Percentiles rank a stretch among this genome's conserved stretches.
Conservation (phyloP, 1,139 yeast species). For the Saccharomyces hybrid region DNA sequence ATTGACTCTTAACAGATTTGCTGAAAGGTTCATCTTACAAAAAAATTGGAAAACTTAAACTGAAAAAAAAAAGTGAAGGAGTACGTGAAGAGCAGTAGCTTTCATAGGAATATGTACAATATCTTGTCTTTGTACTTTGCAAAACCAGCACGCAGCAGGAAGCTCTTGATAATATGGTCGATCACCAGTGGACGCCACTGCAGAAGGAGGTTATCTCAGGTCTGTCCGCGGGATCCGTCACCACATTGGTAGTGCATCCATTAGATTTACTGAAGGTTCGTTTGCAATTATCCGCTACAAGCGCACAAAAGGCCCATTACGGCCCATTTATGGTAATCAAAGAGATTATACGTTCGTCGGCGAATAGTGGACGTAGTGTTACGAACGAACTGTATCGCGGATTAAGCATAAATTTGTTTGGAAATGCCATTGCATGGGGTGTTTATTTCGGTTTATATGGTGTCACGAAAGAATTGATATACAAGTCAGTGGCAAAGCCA, state of each 20-base stretch:
- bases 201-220: conserved; percentile 65
- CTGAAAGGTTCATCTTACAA: not conserved
- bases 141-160: not conserved
- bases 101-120: not conserved
- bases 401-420: conserved; percentile 67
- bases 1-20: not conserved
- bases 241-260: conserved; percentile 83
- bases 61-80: not conserved
- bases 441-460: conserved; percentile 72
- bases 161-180: conserved; percentile 3
- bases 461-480: conserved; percentile 40
- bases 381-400: conserved; percentile 60
- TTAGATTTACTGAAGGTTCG: conserved; percentile 78
- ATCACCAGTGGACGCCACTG: conserved; percentile 20
- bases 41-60: not conserved
- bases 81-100: not conserved
- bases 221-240: conserved; percentile 68
- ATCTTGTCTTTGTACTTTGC: not conserved
- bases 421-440: conserved; percentile 87
- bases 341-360: conserved; percentile 25
- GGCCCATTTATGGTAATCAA: not conserved
- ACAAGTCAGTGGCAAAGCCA: conserved; percentile 8
- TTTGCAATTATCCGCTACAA: conserved; percentile 44
- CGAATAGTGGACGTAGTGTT: conserved; percentile 5
- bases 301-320: not conserved